phyloP scores from a whole-genome alignment of 345 rosid genomes.

The Hypericum androsaemum region DNA sequence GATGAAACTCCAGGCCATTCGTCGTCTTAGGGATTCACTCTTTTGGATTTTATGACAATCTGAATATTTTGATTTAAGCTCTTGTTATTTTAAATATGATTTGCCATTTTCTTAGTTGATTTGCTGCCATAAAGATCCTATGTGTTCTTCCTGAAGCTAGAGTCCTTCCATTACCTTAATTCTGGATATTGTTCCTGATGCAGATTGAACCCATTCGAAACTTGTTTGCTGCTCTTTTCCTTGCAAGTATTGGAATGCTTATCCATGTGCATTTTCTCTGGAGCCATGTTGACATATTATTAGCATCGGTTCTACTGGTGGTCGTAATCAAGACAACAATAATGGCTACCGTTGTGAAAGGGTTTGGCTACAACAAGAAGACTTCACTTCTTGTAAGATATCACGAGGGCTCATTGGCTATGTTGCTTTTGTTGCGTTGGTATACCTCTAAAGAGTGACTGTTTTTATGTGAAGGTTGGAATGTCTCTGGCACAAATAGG shows the following conservation, averaged over 20 bases:
- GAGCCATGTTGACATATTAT: constrained; percentile 80
- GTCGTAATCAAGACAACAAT: constrained; percentile 63
- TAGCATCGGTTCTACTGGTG: constrained; percentile 76
- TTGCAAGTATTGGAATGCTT: constrained; percentile 89
- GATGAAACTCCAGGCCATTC: too few species aligned
- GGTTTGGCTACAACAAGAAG: constrained; percentile 84
- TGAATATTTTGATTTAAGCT: too few species aligned
- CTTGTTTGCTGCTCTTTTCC: constrained; percentile 87
- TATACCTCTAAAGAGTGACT: constrained; percentile 13
- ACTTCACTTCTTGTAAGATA: constrained; percentile 72
- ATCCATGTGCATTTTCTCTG: constrained; percentile 86
- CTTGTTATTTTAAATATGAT: too few species aligned
- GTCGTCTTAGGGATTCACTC: too few species aligned
- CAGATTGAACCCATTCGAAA: constrained; percentile 94
- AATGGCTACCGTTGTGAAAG: constrained; percentile 59
- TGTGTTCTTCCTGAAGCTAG: background rate
- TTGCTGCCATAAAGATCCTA: too few species aligned
- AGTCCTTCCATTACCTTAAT: background rate
- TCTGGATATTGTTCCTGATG: constrained; percentile 6
- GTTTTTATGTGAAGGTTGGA: constrained; percentile 50
- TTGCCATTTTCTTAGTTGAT: too few species aligned
- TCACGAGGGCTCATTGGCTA: background rate
- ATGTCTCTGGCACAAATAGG: constrained; percentile 97
- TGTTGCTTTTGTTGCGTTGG: background rate
- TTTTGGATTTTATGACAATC: too few species aligned